Evolutionary conservation across 2,329 filamentous ascomycete genomes (phyloP), one percentile per base, ranked within the genome.

Genomic region (Simplicillium aogashimaense): DNA sequence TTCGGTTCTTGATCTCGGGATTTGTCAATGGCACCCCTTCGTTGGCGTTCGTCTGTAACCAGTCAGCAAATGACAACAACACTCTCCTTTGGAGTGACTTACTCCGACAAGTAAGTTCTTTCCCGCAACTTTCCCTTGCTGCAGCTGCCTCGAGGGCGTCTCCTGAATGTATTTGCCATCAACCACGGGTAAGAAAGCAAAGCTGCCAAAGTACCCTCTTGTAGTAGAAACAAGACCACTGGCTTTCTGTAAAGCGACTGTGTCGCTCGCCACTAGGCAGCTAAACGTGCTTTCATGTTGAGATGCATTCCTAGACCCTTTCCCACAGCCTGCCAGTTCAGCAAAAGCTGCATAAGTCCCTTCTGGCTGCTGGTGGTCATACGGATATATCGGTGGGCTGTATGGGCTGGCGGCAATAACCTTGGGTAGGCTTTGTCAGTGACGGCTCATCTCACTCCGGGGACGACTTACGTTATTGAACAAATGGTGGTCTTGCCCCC

Each of bases 351-450:
- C 46, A 43, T 62, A 63, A 16, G 50, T 53, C 18, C 47, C 42
- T 4, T 55, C 58, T 2, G 61, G 56, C 47, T 36, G 34, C 6
- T 9, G 20, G 20, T 53, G 56, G 38, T 62, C 47, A 42, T 25
- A 63, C 1, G 56, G 58, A 50, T 74, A 75, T 45, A 76, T 70
- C 40, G 69, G 67, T 0, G 74, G 70, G 9, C 74, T 60, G 46
- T 72, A 78, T 2, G 74, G 73, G 32, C 60, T 63, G 1, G 56
- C 50, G 2, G 55, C 47, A 30, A 65, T 61, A 11, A 47, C 39
- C 45, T 46, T 33, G 20, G 9, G 20, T 25, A 25, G 20, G 20
- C 5, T 25, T 6, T 25, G 9, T 25, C 20, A 25, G 20, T 9
- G 9, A 9, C 9, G 20, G 6, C 6, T 9, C 9, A 9, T 25